Evolutionary conservation across 2,329 filamentous ascomycete species (phyloP).

Genomic region (Fusarium fujikuroi): DNA sequence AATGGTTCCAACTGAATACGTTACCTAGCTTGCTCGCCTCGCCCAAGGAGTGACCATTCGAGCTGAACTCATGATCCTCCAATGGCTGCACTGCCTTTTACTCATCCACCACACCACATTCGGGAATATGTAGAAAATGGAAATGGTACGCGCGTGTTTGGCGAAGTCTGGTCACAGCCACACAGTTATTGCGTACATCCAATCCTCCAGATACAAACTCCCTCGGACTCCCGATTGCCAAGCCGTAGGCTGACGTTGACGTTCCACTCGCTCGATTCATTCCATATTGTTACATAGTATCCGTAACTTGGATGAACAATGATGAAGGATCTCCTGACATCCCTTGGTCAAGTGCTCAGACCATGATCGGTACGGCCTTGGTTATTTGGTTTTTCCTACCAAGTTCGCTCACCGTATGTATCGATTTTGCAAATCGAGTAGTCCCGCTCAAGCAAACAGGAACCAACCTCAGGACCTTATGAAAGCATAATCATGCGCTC

Average conservation of each 20-base stretch:
- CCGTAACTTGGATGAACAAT: slow-evolving; percentile 4
- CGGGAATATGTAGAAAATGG: slow-evolving; percentile 15
- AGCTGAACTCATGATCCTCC: slow-evolving; percentile 15
- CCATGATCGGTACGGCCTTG: slow-evolving; percentile 4
- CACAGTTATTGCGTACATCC: slow-evolving; percentile 26
- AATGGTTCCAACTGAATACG: slow-evolving; percentile 19
- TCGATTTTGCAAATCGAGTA: background rate
- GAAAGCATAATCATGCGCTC: slow-evolving; percentile 11
- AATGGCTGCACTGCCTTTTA: slow-evolving; percentile 37
- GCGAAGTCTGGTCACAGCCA: slow-evolving; percentile 41
- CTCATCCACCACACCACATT: slow-evolving; percentile 13
- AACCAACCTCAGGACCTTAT: slow-evolving; percentile 2
- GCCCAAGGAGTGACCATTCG: background rate
- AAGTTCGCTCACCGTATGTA: background rate
- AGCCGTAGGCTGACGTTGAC: slow-evolving; percentile 42
- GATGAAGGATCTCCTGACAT: slow-evolving; percentile 1
- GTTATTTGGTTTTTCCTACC: slow-evolving; percentile 22
- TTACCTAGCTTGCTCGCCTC: background rate
- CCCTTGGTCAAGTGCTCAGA: slow-evolving; percentile 18
- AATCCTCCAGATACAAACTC: slow-evolving; percentile 9
- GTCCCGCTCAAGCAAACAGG: slow-evolving; percentile 9
- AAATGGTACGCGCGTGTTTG: slow-evolving; percentile 31
- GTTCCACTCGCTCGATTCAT: slow-evolving; percentile 26
- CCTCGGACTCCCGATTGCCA: slow-evolving; percentile 33
- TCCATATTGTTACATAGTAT: slow-evolving; percentile 1